Conservation (phyloP, 495 filamentous ascomycete species). For the Xylaria palmicola region DNA sequence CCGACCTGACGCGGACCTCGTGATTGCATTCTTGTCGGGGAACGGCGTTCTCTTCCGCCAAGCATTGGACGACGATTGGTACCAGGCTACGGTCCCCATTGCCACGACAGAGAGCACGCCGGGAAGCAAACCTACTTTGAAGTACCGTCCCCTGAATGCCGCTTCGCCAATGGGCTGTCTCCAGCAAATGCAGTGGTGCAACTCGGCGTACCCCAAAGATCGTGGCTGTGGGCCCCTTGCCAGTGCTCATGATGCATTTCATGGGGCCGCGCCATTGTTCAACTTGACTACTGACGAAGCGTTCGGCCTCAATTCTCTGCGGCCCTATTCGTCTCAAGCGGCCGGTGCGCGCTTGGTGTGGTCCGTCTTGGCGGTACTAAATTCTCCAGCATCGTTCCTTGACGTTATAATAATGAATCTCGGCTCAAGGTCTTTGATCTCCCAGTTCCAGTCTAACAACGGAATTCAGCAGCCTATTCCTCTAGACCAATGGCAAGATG, state of each 20-base stretch:
- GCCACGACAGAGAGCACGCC: background rate
- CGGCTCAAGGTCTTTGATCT: background rate
- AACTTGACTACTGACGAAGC: background rate
- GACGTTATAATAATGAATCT: background rate
- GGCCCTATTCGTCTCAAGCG: background rate
- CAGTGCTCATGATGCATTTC: background rate
- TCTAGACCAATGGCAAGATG: background rate
- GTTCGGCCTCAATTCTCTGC: no score
- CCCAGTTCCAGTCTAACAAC: background rate
- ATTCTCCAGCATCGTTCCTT: no score
- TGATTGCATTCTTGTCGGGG: background rate
- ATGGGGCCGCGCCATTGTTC: background rate
- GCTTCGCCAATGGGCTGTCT: slow-evolving; percentile 9
- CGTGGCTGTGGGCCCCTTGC: background rate
- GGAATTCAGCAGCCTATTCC: background rate
- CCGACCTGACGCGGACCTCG: background rate
- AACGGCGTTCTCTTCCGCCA: background rate
- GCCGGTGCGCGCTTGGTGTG: background rate
- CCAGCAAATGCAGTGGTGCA: slow-evolving; percentile 5
- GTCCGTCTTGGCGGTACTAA: background rate
- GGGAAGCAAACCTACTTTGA: no score
- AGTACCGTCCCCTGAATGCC: background rate
- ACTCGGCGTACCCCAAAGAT: background rate
- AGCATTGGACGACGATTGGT: background rate
- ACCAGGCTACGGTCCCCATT: background rate